Percentiles rank a stretch among this genome's conserved stretches.
Conservation (phyloP, 148 eudicot species). For the Vaccinium macrocarpon region DNA sequence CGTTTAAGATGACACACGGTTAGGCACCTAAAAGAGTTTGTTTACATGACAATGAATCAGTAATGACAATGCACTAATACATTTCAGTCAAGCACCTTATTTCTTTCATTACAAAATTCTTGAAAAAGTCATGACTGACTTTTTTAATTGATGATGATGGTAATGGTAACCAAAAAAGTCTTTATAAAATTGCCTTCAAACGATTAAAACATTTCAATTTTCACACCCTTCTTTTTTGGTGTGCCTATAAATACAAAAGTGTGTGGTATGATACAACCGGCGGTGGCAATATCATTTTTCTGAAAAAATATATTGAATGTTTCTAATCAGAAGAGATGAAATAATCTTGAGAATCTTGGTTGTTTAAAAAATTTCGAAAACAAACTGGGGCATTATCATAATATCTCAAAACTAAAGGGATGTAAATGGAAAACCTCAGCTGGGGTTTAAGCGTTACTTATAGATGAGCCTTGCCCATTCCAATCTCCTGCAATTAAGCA, state of each 20-base stretch:
- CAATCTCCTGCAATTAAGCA: background rate
- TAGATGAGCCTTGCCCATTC: background rate
- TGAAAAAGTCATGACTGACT: background rate
- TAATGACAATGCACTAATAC: background rate
- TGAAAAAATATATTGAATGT: background rate
- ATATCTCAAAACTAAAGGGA: background rate
- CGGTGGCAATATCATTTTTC: background rate
- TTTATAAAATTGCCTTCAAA: background rate
- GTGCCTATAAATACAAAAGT: background rate
- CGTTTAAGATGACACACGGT: background rate
- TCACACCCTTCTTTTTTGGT: background rate
- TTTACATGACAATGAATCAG: background rate
- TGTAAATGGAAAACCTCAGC: background rate
- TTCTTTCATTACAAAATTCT: background rate
- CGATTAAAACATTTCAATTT: background rate
- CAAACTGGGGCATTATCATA: background rate
- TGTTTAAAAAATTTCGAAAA: too few relatives aligned
- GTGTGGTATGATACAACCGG: background rate
- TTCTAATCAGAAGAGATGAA: background rate
- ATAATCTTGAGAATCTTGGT: background rate
- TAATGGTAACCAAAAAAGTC: background rate
- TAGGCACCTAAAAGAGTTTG: background rate
- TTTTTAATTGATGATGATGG: background rate
- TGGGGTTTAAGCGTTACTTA: background rate
- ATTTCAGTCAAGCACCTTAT: background rate